Evolutionary conservation across 2,329 filamentous ascomycete species (phyloP), one percentile per base, ranked within the genome.

Genomic region (Monilinia fructigena): DNA sequence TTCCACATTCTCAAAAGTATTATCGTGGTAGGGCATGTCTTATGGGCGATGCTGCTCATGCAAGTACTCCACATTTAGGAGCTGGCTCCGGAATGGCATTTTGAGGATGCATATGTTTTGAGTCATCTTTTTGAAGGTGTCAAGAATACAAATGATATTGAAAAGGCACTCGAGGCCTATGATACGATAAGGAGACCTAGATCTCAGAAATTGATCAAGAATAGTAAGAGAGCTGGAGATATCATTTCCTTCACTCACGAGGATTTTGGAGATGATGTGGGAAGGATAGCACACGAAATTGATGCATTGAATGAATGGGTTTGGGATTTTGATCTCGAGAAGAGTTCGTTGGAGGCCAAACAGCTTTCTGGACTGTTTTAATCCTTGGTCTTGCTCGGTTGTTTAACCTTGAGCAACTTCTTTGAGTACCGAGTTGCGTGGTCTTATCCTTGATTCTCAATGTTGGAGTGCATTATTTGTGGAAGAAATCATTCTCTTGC

Each of bases 11-110:
- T 4, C 69, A 61, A 38, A 67, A 67, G 10, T 83, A 79, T 48
- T 77, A 76, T 66, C 56, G 40, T 45, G 64, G 64, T 7, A 47
- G 76, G 78, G 1, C 71, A 82, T 42, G 80, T 78, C 45, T 78
- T 88, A 2, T 75, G 85, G 86, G 86, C 12, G 86, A 89, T 71
- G 85, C 86, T 0, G 86, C 86, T 0, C 86, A 89, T 73, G 85
- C 85, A 0, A 83, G 83, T 45, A 83, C 85, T 0, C 86, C 86
- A 0, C 82, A 85, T 53, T 82, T 86, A 20, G 86, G 85, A 0
- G 81, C 85, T 2, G 86, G 86, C 2, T 81, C 83, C 0, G 84
- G 83, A 1, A 80, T 86, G 70, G 83, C 82, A 1, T 82, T 88
- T 88, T 66, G 83, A 86, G 68, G 83, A 86, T 67, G 77, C 76